Evolutionary conservation across 305 asterid species (phyloP).

Genomic region (Plantago coronopus): DNA sequence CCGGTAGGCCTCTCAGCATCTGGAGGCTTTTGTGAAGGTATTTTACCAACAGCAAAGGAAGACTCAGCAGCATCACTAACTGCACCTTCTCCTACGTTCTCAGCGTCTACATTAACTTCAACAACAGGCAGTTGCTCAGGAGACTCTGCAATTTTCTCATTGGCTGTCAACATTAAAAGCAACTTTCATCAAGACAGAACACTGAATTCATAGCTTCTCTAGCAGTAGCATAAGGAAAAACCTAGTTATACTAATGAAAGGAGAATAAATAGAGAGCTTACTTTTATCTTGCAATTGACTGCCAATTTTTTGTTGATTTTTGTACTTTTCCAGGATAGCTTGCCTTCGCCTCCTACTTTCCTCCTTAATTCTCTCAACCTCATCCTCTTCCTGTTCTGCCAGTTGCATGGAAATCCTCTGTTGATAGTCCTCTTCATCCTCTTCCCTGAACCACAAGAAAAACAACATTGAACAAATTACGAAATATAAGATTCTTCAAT

Average conservation of each 20-base stretch:
- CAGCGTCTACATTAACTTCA: slow-evolving; percentile 34
- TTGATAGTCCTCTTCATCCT: slow-evolving; percentile 73
- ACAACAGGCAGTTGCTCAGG: slow-evolving; percentile 33
- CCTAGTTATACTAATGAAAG: slow-evolving; percentile 4
- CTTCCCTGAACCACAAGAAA: slow-evolving; percentile 52
- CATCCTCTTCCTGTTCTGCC: slow-evolving; percentile 90
- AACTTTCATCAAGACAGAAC: slow-evolving; percentile 19
- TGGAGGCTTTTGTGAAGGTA: slow-evolving; percentile 58
- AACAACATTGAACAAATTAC: slow-evolving; percentile 21
- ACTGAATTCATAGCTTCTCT: slow-evolving; percentile 15
- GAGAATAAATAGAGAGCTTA: slow-evolving; percentile 9
- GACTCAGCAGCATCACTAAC: slow-evolving; percentile 54
- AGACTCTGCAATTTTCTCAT: slow-evolving; percentile 40
- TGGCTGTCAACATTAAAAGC: slow-evolving; percentile 31
- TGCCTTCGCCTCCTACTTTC: slow-evolving; percentile 33
- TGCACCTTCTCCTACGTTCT: slow-evolving; percentile 43
- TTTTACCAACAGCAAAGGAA: slow-evolving; percentile 77
- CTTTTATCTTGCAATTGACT: slow-evolving; percentile 29
- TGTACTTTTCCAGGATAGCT: not conserved
- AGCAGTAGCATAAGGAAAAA: not conserved
- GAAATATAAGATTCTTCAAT: slow-evolving; percentile 7
- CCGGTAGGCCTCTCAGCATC: slow-evolving; percentile 48
- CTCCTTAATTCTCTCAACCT: slow-evolving; percentile 85
- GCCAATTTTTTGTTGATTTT: not conserved
- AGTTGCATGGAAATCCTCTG: slow-evolving; percentile 67